Base-by-base conservation (phyloP, 768 basidiomycete species). In the Rubroboletus pulcherrimus region DNA sequence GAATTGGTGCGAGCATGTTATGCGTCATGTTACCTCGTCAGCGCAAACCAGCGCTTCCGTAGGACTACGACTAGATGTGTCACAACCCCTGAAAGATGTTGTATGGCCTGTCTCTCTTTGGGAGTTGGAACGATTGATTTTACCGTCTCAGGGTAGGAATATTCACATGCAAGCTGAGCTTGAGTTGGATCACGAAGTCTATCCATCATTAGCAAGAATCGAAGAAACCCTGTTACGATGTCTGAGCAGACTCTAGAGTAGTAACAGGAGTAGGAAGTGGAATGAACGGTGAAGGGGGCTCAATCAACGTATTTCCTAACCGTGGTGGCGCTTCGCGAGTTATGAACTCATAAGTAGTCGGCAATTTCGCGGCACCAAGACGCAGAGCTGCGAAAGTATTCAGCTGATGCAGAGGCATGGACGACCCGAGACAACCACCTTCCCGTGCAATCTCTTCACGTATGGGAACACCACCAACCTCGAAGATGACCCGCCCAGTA, bases 361-460 rank as follows among this genome's bases (percentile, higher is more conserved):
- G 95, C 14, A 98, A 79, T 69, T 94, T 96, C 38, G 81, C 84
- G 17, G 88, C 79, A n/a, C 92, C 95, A 58, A 91, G 86, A 30
- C 90, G 87, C 44, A 98, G 81, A 15, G 91, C 95, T 97, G 42
- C 29, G 2, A 46, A 39, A 11, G 6, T 11, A 12, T 29, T 65
- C 39, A 66, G 57, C 55, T 2, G 39, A 29, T 17, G 19, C 5
- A 34, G 5, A 42, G 43, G 11, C 0, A 43, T 15, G n/a, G 7
- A 31, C 10, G 3, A 9, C 21, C 14, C 5, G 6, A 37, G 45
- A 54, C 33, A n/a, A 17, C 43, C 31, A 95, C 95, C 91, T 66
- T 98, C 92, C 66, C 90, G 82, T 17, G 96, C 96, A 51, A 97
- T 78, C 69, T 97, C 94, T 65, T 93, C 91, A 57, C 93, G 87